Evolutionary conservation across 1,284 basidiomycete genomes (phyloP).

Genomic region (Tilletia indica): DNA sequence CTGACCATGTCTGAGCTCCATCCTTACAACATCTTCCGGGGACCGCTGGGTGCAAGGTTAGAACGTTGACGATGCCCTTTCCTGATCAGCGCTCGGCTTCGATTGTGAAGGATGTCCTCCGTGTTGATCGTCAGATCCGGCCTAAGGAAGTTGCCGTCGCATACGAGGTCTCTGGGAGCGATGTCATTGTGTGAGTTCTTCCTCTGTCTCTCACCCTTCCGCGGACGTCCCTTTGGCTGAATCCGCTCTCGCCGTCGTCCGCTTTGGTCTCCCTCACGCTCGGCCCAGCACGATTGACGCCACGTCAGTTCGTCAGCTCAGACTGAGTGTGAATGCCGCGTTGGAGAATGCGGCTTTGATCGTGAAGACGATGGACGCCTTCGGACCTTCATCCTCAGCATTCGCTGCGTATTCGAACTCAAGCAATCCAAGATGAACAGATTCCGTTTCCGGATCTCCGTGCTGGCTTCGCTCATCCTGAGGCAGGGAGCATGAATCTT

Average conservation of each 20-base stretch:
- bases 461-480: too few species aligned
- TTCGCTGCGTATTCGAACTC: background rate
- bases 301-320: background rate
- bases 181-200: background rate
- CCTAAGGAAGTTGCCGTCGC: background rate
- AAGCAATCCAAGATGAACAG: background rate
- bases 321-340: constrained; percentile 7
- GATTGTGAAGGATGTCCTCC: background rate
- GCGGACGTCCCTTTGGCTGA: background rate
- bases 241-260: background rate
- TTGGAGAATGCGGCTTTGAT: constrained; percentile 9
- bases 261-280: background rate
- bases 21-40: too few species aligned
- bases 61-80: background rate
- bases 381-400: background rate
- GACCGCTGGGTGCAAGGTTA: background rate
- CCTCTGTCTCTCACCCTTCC: background rate
- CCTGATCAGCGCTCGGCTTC: background rate
- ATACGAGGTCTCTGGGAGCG: background rate
- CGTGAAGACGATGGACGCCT: constrained; percentile 11
- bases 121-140: constrained; percentile 7
- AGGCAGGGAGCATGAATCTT: too few species aligned
- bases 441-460: background rate
- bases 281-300: background rate
- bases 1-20: too few species aligned